Evolutionary conservation across 129 eudicot species (phyloP).

Genomic region (Mikania micrantha): DNA sequence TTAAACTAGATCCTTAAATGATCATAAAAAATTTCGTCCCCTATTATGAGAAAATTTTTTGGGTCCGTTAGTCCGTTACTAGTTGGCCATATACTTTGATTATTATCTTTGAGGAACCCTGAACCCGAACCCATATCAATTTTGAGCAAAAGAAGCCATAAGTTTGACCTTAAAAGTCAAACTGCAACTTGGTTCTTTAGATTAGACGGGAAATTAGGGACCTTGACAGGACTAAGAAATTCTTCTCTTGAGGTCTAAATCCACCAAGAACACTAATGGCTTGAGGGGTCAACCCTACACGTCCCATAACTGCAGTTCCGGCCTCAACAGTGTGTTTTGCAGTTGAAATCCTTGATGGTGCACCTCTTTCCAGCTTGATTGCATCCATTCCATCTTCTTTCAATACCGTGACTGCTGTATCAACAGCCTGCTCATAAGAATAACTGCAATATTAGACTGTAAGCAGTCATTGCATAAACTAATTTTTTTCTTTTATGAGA

Average conservation of each 20-base stretch:
- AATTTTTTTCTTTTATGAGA: neutral
- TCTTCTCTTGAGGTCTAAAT: slow-evolving; percentile 94
- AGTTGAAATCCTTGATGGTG: slow-evolving; percentile 88
- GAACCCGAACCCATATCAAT: neutral
- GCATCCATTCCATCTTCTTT: slow-evolving; percentile 99
- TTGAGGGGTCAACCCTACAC: slow-evolving; percentile 94
- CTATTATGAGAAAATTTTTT: too few relatives aligned
- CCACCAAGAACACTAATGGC: slow-evolving; percentile 99
- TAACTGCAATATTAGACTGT: slow-evolving; percentile 21
- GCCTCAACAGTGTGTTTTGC: slow-evolving; percentile 93
- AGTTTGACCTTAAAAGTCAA: neutral
- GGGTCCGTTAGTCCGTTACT: too few relatives aligned
- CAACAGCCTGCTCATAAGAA: slow-evolving; percentile 79
- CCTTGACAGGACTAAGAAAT: slow-evolving; percentile 85
- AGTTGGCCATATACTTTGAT: too few relatives aligned
- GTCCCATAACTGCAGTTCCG: slow-evolving; percentile 96
- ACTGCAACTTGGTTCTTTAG: neutral
- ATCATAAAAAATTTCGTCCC: too few relatives aligned
- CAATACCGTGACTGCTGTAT: slow-evolving; percentile 76
- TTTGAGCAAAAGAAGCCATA: neutral
- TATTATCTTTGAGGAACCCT: neutral
- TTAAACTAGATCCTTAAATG: too few relatives aligned
- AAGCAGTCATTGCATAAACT: neutral
- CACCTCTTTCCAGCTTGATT: slow-evolving; percentile 88
- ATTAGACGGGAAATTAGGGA: neutral